Evolutionary conservation across 1,139 yeast genomes (phyloP), one percentile per base, ranked within the genome.

Genomic region (Magnusiomyces suaveolens): DNA sequence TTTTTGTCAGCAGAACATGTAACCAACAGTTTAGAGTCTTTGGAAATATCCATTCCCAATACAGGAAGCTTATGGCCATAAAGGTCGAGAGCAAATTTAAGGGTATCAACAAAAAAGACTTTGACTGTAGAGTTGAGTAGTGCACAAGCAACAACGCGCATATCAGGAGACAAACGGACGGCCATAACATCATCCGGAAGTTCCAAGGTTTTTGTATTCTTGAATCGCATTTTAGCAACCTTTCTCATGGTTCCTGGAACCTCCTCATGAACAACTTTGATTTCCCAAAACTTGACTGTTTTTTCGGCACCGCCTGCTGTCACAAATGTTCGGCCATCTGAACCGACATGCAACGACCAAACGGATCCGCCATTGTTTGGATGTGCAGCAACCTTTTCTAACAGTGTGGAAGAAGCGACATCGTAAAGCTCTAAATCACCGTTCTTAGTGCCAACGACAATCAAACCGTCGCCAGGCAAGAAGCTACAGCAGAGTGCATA

Each of bases 1-100:
- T 92, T 92, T 70, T 92, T 92, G 71, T 92, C 99, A 0, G 98
- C 98, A 0, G 97, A 88, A 4, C 96, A 87, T 0, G 97, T 87
- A 54, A 90, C 83, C 54, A 92, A 78, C 62, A 92, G 70, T 68
- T 92, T 92, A 44, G 92, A 83, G 68, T 92, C 99, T 61, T 72
- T 75, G 0, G 97, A 86, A 46, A 92, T 89, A 68, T 92, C 98
- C 63, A 94, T 81, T 2, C 95, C 82, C 55, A 88, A 74, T 1
- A 66, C 70, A 0, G 99, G 98, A 58, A 94, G 77, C 68, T 90
- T 94, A 70, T 92, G 99, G 36, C 99, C 99, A 65, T 92, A 92
- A 58, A 92, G 75, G 62, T 94, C 87, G 60, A 92, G 76, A 72
- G 79, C 92, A 64, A 92, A 84, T 70, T 92, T 94, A 67, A 89